Base-by-base conservation (phyloP, 1,284 basidiomycete genomes). In the Austroboletus niveus region DNA sequence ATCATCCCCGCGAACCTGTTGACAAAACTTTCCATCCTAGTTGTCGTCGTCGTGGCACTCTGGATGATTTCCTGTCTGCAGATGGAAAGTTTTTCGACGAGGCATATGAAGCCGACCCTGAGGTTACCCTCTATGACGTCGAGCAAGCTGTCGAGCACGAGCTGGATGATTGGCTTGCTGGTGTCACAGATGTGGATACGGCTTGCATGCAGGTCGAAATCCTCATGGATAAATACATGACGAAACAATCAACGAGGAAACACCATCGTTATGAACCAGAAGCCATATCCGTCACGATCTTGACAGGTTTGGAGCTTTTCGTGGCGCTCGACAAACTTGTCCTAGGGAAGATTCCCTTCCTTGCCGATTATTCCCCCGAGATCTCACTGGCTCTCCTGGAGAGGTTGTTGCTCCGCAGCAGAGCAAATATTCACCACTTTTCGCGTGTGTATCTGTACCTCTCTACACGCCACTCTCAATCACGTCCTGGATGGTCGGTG, bases 111-210 rank as follows among this genome's bases (percentile, higher is more conserved):
- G 24, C 39, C 1, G 54, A 66, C 9, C 20, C 56, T 1, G 44
- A 53, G 38, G 8, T 67, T 22, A 59, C 63, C 6, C 57, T 72
- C 24, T 40, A 40, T 24, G 20, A 40, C 11, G 39, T 40, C 12
- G 39, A 40, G 22, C 17, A 40, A 24, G 20, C 39, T 5, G 12
- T 40, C 12, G 39, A 40, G 12, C 2, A 12, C 8, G 20, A 9
- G 10, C 20, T 40, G 3, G 39, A 40, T 24, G 39, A 24, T 9
- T 40, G 39, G 39, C 6, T 22, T 22, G 39, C 39, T 14, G 9
- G 10, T 22, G 17, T 14, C 8, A 40, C 10, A 20, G 14, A 40
- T 40, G 20, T 40, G 20, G 39, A 40, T 5, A 20, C 2, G 10
- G 39, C 39, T 22, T 40, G 20, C 22, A 14, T 20, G 14, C 39